phyloP scores from a whole-genome alignment of 1,139 yeast genomes.

The Zygotorulaspora mrakii region DNA sequence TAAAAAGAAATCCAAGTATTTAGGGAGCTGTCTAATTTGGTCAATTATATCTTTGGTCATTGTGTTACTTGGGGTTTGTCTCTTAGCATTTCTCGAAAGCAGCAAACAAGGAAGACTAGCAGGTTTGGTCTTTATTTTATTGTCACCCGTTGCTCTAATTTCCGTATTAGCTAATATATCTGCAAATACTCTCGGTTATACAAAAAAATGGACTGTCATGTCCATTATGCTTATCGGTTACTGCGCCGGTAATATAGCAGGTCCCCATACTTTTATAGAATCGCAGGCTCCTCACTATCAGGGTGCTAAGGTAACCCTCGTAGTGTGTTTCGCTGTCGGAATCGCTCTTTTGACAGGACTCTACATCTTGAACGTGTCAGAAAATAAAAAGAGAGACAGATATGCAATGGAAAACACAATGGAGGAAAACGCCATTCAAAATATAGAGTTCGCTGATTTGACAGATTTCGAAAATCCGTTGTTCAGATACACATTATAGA shows the following conservation, averaged over 20 bases:
- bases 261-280: constrained; percentile 58
- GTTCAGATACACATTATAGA: constrained; percentile 40
- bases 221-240: constrained; percentile 21
- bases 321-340: constrained; percentile 11
- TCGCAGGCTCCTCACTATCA: constrained; percentile 46
- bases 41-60: constrained; percentile 42
- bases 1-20: constrained; percentile 20
- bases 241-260: constrained; percentile 49
- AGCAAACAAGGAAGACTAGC: constrained; percentile 39
- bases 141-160: constrained; percentile 37
- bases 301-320: constrained; percentile 35
- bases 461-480: constrained; percentile 48
- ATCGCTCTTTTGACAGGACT: constrained; percentile 28
- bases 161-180: constrained; percentile 14
- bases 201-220: constrained; percentile 28
- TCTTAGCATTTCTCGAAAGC: constrained; percentile 45
- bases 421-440: too few species aligned
- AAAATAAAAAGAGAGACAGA: constrained; percentile 36
- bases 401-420: constrained; percentile 17
- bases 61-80: constrained; percentile 39
- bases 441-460: constrained; percentile 47
- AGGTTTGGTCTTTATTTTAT: constrained; percentile 38
- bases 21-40: constrained; percentile 42
- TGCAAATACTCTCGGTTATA: constrained; percentile 32
- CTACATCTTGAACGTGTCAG: constrained; percentile 65